A percentile compares a stretch with the other conserved stretches of the same genome.
Conservation (phyloP, 78 protist genomes). For the Parvularia atlantis region DNA sequence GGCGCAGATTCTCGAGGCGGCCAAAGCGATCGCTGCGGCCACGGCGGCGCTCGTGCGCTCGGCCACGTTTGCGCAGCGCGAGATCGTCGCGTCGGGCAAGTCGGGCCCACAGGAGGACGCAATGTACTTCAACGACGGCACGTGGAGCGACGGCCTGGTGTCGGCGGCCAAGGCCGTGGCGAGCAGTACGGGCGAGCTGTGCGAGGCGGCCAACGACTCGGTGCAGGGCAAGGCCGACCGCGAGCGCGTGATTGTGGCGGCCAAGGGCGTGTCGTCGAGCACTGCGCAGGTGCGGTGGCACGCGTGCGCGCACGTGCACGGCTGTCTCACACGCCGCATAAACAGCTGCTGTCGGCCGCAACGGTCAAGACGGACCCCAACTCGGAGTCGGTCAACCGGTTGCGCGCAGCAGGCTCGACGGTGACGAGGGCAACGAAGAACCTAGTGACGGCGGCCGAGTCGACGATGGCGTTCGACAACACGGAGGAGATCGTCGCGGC, state of each 20-base stretch:
- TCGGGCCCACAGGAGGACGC: too few relatives aligned
- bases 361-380: conserved; percentile 3
- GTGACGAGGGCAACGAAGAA: conserved; percentile 21
- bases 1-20: conserved; percentile 67
- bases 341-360: neutral
- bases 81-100: too few relatives aligned
- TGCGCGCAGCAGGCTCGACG: conserved; percentile 10
- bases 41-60: conserved; percentile 52
- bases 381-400: neutral
- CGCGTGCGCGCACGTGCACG: too few relatives aligned
- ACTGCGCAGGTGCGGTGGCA: too few relatives aligned
- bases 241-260: conserved; percentile 43
- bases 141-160: conserved; percentile 68
- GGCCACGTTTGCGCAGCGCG: conserved; percentile 62
- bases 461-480: neutral
- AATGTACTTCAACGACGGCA: conserved; percentile 48
- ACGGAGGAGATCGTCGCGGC: neutral
- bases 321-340: too few relatives aligned
- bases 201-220: conserved; percentile 59
- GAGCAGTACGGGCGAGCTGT: conserved; percentile 36
- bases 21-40: conserved; percentile 64
- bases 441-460: conserved; percentile 20
- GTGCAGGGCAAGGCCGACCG: conserved; percentile 42
- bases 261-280: conserved; percentile 46
- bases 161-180: conserved; percentile 71